These are phyloP conservation scores for Carex littledalei DNA, from an alignment of 176 grass and related monocot genomes.

Conservation along the genomic window DNA sequence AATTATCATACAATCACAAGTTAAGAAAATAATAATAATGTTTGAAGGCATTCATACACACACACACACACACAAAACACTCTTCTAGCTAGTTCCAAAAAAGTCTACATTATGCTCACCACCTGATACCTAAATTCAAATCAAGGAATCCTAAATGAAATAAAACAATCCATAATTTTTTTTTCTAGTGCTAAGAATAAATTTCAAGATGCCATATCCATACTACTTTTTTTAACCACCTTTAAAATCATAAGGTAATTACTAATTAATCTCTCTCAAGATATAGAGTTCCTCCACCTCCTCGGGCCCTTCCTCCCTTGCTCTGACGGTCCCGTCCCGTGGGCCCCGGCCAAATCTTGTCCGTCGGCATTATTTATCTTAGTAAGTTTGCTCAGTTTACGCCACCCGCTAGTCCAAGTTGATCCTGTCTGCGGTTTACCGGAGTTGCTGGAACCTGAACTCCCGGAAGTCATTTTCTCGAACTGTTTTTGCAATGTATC, in stretches of 20 bases:
- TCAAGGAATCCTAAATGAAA: too few species aligned
- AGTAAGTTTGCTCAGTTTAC: constrained; percentile 68
- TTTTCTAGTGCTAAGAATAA: neutral
- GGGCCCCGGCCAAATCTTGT: constrained; percentile 21
- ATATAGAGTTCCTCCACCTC: constrained; percentile 97
- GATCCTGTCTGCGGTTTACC: constrained; percentile 40
- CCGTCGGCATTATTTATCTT: constrained; percentile 62
- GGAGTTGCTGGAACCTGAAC: neutral
- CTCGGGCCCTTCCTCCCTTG: constrained; percentile 57
- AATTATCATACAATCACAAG: neutral
- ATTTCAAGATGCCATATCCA: neutral
- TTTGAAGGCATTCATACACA: neutral
- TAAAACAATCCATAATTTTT: neutral
- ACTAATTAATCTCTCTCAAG: constrained; percentile 29
- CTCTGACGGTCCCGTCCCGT: constrained; percentile 9
- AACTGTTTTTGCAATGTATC: constrained; percentile 73
- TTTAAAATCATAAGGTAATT: neutral
- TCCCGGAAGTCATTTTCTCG: constrained; percentile 30
- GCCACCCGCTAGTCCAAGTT: constrained; percentile 88
- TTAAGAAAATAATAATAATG: neutral
- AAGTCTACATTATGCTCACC: neutral
- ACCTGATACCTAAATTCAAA: neutral
- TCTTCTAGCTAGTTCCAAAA: neutral
- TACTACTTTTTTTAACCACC: neutral
- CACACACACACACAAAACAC: neutral